phyloP scores from a whole-genome alignment of 1,139 yeast species.

The Candida glucosophila region DNA sequence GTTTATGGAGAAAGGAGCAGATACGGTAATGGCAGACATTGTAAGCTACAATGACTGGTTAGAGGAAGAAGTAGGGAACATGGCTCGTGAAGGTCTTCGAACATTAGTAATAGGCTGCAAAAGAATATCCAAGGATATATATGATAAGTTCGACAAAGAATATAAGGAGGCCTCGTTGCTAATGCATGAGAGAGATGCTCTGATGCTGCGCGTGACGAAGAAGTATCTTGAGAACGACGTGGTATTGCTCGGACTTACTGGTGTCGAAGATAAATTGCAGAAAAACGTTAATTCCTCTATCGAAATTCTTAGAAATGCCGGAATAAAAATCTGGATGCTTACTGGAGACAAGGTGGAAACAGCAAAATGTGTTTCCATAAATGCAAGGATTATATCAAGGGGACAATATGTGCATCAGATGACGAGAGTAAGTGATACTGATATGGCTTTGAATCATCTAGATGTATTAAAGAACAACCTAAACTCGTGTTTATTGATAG shows the following conservation, averaged over 20 bases:
- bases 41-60: constrained; percentile 90
- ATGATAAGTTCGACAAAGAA: constrained; percentile 53
- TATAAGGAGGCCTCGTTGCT: constrained; percentile 69
- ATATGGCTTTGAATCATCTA: constrained; percentile 61
- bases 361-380: constrained; percentile 91
- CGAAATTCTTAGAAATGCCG: constrained; percentile 90
- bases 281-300: constrained; percentile 85
- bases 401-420: constrained; percentile 91
- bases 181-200: constrained; percentile 69
- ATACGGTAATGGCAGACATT: constrained; percentile 83
- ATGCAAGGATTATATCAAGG: constrained; percentile 83
- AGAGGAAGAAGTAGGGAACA: constrained; percentile 93
- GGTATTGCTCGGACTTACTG: constrained; percentile 86
- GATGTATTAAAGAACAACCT: constrained; percentile 59
- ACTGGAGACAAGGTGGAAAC: constrained; percentile 99
- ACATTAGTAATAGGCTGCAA: constrained; percentile 89
- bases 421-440: constrained; percentile 53
- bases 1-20: constrained; percentile 95
- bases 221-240: constrained; percentile 73
- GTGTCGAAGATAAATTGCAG: constrained; percentile 94
- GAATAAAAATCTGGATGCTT: constrained; percentile 96
- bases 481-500: constrained; percentile 79
- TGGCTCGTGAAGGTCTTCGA: constrained; percentile 97
- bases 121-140: constrained; percentile 44
- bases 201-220: constrained; percentile 60